Conservation (phyloP, 441 rosid genomes). For the Aquilaria agallochum region DNA sequence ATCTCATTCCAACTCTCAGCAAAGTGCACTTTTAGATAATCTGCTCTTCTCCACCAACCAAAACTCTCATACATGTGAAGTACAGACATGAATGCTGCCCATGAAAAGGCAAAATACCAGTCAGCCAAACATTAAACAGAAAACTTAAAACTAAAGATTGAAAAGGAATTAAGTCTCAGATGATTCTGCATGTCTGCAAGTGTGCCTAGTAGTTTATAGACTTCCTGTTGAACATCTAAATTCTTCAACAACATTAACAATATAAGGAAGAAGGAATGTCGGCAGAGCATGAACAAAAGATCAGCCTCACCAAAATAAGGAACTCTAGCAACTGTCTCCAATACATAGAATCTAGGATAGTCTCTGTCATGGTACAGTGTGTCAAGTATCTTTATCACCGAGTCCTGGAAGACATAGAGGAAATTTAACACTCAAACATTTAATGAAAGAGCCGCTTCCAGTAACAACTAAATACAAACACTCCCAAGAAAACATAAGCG, state of each 20-base stretch:
- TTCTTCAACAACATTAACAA: too few relatives aligned
- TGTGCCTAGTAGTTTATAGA: too few relatives aligned
- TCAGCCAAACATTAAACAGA: not conserved
- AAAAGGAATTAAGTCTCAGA: too few relatives aligned
- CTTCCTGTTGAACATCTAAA: too few relatives aligned
- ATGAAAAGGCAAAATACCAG: constrained; percentile 6
- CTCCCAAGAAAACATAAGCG: not conserved
- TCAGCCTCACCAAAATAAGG: constrained; percentile 78
- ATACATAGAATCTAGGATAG: constrained; percentile 86
- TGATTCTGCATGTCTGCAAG: too few relatives aligned
- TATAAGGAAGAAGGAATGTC: too few relatives aligned
- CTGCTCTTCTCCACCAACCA: constrained; percentile 99
- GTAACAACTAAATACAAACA: constrained; percentile 10
- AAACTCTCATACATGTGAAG: constrained; percentile 96
- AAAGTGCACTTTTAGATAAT: constrained; percentile 90
- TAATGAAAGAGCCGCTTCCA: not conserved
- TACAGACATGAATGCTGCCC: constrained; percentile 89
- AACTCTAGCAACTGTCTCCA: constrained; percentile 94
- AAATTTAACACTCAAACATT: not conserved
- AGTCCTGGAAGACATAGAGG: constrained; percentile 41
- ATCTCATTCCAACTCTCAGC: constrained; percentile 99
- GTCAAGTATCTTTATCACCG: constrained; percentile 84
- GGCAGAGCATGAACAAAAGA: constrained; percentile 8
- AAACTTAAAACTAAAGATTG: too few relatives aligned
- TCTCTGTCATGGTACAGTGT: constrained; percentile 69